Conservation (phyloP, 257 asterid genomes). For the Capsicum rhomboideum region DNA sequence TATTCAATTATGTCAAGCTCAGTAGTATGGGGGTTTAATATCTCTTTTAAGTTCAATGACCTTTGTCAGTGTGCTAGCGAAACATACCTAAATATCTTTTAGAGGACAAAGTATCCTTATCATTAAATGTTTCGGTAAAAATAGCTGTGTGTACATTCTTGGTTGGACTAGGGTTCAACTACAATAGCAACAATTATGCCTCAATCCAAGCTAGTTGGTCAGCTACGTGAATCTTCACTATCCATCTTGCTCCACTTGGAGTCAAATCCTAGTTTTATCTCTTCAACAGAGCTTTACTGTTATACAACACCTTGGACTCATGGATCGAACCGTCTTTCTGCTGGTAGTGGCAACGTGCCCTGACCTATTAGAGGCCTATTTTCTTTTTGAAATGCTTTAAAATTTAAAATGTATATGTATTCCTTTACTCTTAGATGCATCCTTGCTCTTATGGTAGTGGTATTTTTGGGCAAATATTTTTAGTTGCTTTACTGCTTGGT, state of each 20-base stretch:
- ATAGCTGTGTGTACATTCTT: neutral
- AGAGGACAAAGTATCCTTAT: neutral
- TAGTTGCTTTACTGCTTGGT: neutral
- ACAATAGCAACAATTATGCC: neutral
- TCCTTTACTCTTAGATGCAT: neutral
- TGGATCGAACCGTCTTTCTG: neutral
- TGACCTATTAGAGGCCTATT: neutral
- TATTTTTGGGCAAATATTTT: neutral
- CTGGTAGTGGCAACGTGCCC: neutral
- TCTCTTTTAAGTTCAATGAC: neutral
- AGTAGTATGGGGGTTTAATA: neutral
- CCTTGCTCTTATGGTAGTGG: neutral
- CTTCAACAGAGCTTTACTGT: neutral
- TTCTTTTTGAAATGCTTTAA: neutral
- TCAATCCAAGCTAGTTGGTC: neutral
- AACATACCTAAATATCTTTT: neutral
- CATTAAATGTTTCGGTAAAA: neutral
- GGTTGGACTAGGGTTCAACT: neutral
- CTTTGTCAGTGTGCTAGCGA: neutral
- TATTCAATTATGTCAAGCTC: neutral
- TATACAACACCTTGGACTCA: neutral
- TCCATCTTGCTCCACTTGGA: neutral
- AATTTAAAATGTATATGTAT: neutral
- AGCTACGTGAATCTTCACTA: neutral
- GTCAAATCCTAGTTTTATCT: neutral